Evolutionary conservation across 148 eudicot genomes (phyloP), one percentile per base, ranked within the genome.

Genomic region (Polygonum aviculare): DNA sequence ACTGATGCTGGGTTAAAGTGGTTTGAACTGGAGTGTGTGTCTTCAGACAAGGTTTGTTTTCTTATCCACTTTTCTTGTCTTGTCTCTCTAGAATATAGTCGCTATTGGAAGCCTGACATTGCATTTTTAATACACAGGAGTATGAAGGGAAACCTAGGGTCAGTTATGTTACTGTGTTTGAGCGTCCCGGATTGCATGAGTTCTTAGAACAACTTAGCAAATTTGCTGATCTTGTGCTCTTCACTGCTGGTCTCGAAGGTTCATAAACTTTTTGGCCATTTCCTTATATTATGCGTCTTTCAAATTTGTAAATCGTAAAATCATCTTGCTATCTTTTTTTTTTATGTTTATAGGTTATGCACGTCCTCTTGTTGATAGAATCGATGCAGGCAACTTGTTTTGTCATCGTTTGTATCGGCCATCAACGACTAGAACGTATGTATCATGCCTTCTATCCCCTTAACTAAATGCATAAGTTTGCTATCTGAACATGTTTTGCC

Each of bases 231-330:
- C 90, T 95, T 75, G 89, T 95, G 80, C 86, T 95, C 77, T 95
- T 95, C 82, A 95, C 99, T 3, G 99, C 99, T 44, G 99, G 97
- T 41, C 91, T 95, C 82, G 99, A 95, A 95, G 99, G 99, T 95
- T 81, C 50, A 74, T 7, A 39, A 36, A 60, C 22, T 78, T 54
- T 38, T 48, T 75, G 50, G 31, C 2, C 59, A 31, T 60, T n/a
- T 41, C 12, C 44, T 16, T 44, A 21, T 79, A 74, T 52, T 52
- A 50, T 2, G n/a, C 41, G 16, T 5, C 14, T 67, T 15, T 19
- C 54, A 21, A 12, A 45, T 21, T 21, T 72, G n/a, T 21, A 26
- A 72, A 72, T 18, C 44, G 35, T 19, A 41, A 8, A 18, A 21
- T 44, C 21, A 16, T 70, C 33, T 6, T 9, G 54, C 33, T 41